Conservation (phyloP, 2,329 filamentous ascomycete genomes). For the Botrytis pseudocinerea region DNA sequence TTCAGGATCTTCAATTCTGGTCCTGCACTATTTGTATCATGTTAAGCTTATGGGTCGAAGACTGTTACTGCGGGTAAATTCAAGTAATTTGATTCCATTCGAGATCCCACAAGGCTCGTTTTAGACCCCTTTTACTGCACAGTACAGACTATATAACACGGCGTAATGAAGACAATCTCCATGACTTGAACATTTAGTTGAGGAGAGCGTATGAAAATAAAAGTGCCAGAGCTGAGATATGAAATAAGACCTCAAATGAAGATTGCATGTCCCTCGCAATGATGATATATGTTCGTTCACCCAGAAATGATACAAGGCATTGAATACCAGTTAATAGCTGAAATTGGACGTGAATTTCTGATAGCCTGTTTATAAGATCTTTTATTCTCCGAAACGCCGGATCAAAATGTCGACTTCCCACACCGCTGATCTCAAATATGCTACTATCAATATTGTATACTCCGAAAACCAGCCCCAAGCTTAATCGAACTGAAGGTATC, state of each 20-base stretch:
- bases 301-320: neutral
- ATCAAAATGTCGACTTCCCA: slow-evolving; percentile 18
- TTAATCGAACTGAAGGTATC: slow-evolving; percentile 35
- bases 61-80: neutral
- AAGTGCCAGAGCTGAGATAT: neutral
- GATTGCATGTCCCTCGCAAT: neutral
- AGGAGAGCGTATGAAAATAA: neutral
- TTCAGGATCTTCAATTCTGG: too few species aligned
- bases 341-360: neutral
- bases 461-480: slow-evolving; percentile 16
- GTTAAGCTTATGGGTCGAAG: neutral
- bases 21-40: neutral
- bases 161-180: neutral
- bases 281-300: slow-evolving; percentile 1
- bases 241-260: neutral
- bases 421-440: slow-evolving; percentile 23
- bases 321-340: neutral
- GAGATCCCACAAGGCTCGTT: neutral
- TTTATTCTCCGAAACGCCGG: slow-evolving; percentile 28
- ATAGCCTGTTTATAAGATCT: slow-evolving; percentile 20
- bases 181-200: neutral
- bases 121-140: neutral
- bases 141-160: neutral
- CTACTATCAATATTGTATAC: slow-evolving; percentile 16
- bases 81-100: neutral